Conservation (phyloP, 495 filamentous ascomycete species). For the Hypoxylon crocopeplum region DNA sequence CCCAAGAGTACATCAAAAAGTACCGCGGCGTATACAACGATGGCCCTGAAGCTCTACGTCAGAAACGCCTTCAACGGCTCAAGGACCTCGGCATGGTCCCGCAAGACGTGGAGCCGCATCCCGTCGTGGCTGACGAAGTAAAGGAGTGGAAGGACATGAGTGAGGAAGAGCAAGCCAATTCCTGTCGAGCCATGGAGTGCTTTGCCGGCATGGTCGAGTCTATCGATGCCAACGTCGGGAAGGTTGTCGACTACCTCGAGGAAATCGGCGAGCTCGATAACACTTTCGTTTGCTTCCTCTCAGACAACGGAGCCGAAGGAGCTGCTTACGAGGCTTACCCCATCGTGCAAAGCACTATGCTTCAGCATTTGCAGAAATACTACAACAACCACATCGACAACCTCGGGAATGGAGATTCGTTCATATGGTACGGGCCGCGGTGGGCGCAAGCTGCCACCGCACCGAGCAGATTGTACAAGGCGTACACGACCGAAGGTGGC, state of each 20-base stretch:
- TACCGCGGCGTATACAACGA: conserved; percentile 65
- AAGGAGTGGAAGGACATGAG: conserved; percentile 63
- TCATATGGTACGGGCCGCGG: conserved; percentile 72
- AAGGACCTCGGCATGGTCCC: conserved; percentile 62
- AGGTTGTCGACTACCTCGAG: conserved; percentile 63
- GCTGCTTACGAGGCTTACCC: conserved; percentile 70
- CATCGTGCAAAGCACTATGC: conserved; percentile 55
- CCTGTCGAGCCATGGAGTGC: conserved; percentile 62
- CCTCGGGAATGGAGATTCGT: conserved; percentile 64
- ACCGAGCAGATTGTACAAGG: conserved; percentile 66
- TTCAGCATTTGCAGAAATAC: conserved; percentile 65
- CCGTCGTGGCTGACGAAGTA: conserved; percentile 64
- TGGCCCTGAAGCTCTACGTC: conserved; percentile 62
- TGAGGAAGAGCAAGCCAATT: conserved; percentile 60
- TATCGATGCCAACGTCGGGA: conserved; percentile 68
- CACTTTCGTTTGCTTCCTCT: conserved; percentile 70
- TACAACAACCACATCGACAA: conserved; percentile 69
- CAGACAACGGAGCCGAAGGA: conserved; percentile 69
- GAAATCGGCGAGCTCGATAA: conserved; percentile 67
- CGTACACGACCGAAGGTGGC: conserved; percentile 69
- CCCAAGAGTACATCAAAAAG: conserved; percentile 59
- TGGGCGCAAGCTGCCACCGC: conserved; percentile 73
- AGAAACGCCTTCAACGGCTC: conserved; percentile 57
- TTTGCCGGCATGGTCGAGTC: conserved; percentile 71
- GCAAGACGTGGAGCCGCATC: conserved; percentile 59